Evolutionary conservation across 2,329 filamentous ascomycete species (phyloP).

Genomic region (Calonectria hongkongensis): DNA sequence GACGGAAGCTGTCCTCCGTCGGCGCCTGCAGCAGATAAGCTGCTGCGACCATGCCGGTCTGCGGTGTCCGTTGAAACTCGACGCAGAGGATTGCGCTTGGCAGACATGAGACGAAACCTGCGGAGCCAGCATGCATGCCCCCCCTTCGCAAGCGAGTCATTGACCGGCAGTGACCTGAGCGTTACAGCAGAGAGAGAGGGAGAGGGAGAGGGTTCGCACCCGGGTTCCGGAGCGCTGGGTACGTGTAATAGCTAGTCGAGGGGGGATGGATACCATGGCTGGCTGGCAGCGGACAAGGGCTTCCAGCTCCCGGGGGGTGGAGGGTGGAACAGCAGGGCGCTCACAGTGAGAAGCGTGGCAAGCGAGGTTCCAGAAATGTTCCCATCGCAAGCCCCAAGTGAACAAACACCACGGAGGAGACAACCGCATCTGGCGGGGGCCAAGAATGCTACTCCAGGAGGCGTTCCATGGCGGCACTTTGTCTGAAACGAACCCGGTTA

Average conservation of each 20-base stretch:
- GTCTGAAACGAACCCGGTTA: slow-evolving; percentile 39
- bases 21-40: slow-evolving; percentile 4
- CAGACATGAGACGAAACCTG: slow-evolving; percentile 18
- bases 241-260: neutral
- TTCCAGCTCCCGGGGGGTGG: too few species aligned
- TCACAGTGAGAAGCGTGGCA: neutral
- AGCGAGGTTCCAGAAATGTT: slow-evolving; percentile 40
- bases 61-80: slow-evolving; percentile 13
- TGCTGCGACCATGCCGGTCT: neutral
- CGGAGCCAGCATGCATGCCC: neutral
- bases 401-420: slow-evolving; percentile 24
- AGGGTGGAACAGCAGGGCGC: too few species aligned
- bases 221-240: slow-evolving; percentile 15
- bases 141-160: slow-evolving; percentile 6
- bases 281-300: too few species aligned
- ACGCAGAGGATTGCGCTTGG: slow-evolving; percentile 15
- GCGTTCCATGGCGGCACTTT: slow-evolving; percentile 27
- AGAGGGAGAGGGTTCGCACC: neutral
- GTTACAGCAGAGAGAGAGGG: too few species aligned
- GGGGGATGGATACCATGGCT: neutral
- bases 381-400: slow-evolving; percentile 24
- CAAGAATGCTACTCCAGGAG: slow-evolving; percentile 6
- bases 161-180: neutral
- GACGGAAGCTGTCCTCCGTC: slow-evolving; percentile 16
- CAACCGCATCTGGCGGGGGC: slow-evolving; percentile 35